Evolutionary conservation across 1,284 basidiomycete species (phyloP), one percentile per base, ranked within the genome.

Genomic region (Exobasidium cylindrosporum): DNA sequence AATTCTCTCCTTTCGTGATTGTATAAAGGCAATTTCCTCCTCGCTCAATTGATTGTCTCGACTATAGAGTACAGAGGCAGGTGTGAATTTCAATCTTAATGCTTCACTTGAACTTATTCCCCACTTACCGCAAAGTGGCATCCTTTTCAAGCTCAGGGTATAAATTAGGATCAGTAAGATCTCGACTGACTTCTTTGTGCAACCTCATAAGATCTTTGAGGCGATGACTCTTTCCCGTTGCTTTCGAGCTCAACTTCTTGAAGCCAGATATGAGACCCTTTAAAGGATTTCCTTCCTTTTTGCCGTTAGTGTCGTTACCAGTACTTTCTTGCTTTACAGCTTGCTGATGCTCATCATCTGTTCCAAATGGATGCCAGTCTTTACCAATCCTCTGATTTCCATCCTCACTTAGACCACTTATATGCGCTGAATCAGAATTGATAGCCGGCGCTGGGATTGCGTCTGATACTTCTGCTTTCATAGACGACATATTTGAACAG

Each of bases 91-190:
- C 13, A 13, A 13, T 55, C 30, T 47, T 29, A 55, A 13, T 46
- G 26, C n/a, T n/a, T n/a, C n/a, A n/a, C 23, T 13, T 21, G 17
- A 52, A 52, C 17, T 2, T 13, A 21, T 52, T 28, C 23, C 49
- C n/a, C n/a, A n/a, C n/a, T n/a, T n/a, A n/a, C n/a, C 56, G 69
- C 4, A 78, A 70, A 4, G 52, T 61, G 0, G 76, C 76, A 52
- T 77, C 73, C 74, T 73, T 76, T 3, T 69, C 61, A 1, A 78
- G 63, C 63, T 78, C 76, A 1, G 76, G 76, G 28, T 71, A 78
- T 3, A 68, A 62, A 30, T 63, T 65, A 26, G 47, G 13, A 43
- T 77, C 74, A 4, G 13, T n/a, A 24, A 52, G 24, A 52, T 78
- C 73, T 1, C 61, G 30, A 0, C 43, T 45, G 30, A 75, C 56